A percentile compares a stretch with the other conserved stretches of the same genome.
These are phyloP conservation scores for Vicia villosa DNA, from an alignment of 306 rosid species.

Conservation along the genomic window DNA sequence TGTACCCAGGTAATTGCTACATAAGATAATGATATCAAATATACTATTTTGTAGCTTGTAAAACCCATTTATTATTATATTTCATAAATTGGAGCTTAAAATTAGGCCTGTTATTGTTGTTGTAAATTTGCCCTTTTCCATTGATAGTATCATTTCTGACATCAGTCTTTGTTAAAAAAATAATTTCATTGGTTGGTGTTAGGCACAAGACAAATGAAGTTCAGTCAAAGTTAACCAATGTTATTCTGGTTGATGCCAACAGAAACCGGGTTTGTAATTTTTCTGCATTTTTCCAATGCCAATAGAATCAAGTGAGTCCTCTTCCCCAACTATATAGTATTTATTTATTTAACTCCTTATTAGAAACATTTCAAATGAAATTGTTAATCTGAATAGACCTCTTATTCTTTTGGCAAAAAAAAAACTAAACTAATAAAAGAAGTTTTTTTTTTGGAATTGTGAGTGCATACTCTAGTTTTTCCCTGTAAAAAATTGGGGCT, in stretches of 20 bases:
- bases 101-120: conserved; percentile 17
- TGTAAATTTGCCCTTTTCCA: conserved; percentile 23
- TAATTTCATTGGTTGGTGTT: conserved; percentile 72
- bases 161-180: conserved; percentile 25
- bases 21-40: conserved; percentile 6
- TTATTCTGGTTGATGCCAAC: conserved; percentile 71
- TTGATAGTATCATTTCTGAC: conserved; percentile 24
- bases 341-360: too few relatives aligned
- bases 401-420: neutral
- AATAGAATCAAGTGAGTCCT: neutral
- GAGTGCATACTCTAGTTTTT: conserved; percentile 17
- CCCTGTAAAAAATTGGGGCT: neutral
- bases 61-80: conserved; percentile 4
- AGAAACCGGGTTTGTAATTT: conserved; percentile 74
- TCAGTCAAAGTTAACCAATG: conserved; percentile 76
- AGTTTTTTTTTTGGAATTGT: conserved; percentile 2
- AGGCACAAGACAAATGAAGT: conserved; percentile 83
- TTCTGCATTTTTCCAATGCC: conserved; percentile 35
- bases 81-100: conserved; percentile 17
- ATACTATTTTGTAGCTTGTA: conserved; percentile 24
- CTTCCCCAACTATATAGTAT: neutral
- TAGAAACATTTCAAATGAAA: too few relatives aligned
- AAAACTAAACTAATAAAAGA: neutral
- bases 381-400: too few relatives aligned
- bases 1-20: neutral